These are phyloP conservation scores for Austroboletus novae-zelandiae DNA, from an alignment of 1,284 basidiomycete genomes.

Conservation along the genomic window DNA sequence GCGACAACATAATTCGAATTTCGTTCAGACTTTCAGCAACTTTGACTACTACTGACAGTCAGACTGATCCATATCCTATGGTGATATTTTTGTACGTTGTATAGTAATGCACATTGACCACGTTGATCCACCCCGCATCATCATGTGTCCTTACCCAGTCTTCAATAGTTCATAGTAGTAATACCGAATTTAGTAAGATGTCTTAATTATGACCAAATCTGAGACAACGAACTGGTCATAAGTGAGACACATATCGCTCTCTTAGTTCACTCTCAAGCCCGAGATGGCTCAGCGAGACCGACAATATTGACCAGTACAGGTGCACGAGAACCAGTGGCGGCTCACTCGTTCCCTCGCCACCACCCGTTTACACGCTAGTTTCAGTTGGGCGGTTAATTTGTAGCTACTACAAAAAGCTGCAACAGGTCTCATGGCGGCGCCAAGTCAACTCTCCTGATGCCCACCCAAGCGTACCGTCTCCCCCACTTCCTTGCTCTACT, in stretches of 20 bases:
- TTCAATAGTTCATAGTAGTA: slow-evolving; percentile 1
- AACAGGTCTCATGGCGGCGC: background rate
- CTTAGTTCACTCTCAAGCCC: no score
- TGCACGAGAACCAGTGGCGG: background rate
- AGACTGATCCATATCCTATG: no score
- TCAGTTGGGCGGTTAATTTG: slow-evolving; percentile 11
- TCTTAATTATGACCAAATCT: background rate
- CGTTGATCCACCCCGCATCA: slow-evolving; percentile 12
- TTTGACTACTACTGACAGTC: no score
- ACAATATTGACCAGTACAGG: background rate
- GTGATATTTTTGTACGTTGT: background rate
- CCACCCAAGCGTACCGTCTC: slow-evolving; percentile 18
- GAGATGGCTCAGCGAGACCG: background rate
- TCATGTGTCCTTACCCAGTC: slow-evolving; percentile 1
- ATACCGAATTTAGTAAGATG: background rate
- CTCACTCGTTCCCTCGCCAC: slow-evolving; percentile 4
- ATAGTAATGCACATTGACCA: background rate
- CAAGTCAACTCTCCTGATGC: slow-evolving; percentile 13
- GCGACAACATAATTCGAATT: slow-evolving; percentile 3
- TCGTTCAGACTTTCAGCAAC: background rate
- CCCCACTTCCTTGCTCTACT: slow-evolving; percentile 25
- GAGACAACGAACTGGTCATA: background rate
- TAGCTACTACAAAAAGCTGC: no score
- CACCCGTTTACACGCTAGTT: slow-evolving; percentile 4
- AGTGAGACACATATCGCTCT: slow-evolving; percentile 6